Evolutionary conservation across 2,329 filamentous ascomycete species (phyloP).

Genomic region (Incumbomyces delicatus): DNA sequence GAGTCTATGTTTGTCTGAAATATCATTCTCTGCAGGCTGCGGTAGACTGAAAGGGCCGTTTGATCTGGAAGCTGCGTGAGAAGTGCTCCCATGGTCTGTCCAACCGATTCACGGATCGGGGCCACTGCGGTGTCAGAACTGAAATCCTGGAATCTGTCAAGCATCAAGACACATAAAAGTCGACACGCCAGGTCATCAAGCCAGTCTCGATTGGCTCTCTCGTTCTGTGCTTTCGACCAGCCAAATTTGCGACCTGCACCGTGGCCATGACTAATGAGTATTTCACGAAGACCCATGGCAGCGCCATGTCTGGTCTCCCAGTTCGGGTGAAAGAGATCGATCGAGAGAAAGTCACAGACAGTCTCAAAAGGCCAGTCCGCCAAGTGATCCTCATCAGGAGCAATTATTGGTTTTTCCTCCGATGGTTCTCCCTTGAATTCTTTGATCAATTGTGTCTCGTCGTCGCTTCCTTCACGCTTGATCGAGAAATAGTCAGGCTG

Average conservation of each 20-base stretch:
- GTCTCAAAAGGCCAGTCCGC: conserved; percentile 89
- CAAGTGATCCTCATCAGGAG: conserved; percentile 68
- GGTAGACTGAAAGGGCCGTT: conserved; percentile 77
- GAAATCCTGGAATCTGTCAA: conserved; percentile 95
- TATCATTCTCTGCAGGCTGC: conserved; percentile 75
- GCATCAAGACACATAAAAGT: conserved; percentile 89
- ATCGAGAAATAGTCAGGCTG: conserved; percentile 77
- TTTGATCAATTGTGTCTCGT: conserved; percentile 83
- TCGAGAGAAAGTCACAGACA: conserved; percentile 83
- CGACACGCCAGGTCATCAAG: conserved; percentile 92
- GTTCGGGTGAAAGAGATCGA: conserved; percentile 84
- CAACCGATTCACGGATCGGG: conserved; percentile 88
- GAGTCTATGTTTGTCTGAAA: conserved; percentile 76
- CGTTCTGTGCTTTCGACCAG: conserved; percentile 64
- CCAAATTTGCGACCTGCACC: conserved; percentile 72
- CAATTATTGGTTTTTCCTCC: conserved; percentile 76
- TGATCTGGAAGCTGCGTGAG: conserved; percentile 70
- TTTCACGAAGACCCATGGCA: conserved; percentile 85
- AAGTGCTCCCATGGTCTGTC: conserved; percentile 83
- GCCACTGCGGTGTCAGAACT: conserved; percentile 95
- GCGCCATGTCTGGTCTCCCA: conserved; percentile 97
- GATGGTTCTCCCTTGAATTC: conserved; percentile 83
- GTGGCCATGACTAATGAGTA: conserved; percentile 79
- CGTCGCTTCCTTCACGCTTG: conserved; percentile 69
- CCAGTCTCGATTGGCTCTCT: conserved; percentile 71